Evolutionary conservation across 2,329 filamentous ascomycete species (phyloP).

Genomic region (Monosporascus sp.): DNA sequence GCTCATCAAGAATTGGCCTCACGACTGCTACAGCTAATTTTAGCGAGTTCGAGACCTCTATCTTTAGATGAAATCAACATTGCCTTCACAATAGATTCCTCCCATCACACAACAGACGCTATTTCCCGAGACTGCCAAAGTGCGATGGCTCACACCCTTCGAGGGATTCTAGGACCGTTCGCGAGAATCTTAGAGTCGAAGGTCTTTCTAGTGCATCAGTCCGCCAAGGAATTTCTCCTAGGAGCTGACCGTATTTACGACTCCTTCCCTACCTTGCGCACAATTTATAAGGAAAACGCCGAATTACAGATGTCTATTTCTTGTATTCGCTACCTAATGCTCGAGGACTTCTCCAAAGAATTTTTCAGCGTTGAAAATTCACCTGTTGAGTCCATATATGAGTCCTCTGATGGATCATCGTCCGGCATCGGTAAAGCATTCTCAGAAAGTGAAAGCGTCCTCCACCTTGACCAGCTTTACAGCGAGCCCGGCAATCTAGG

Average conservation of each 20-base stretch:
- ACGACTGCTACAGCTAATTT: constrained; percentile 25
- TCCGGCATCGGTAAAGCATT: background rate
- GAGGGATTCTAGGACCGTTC: constrained; percentile 26
- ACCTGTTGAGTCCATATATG: background rate
- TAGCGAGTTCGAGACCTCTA: constrained; percentile 28
- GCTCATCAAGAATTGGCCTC: constrained; percentile 19
- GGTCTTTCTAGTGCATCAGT: constrained; percentile 31
- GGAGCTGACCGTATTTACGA: background rate
- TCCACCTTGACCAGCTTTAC: constrained; percentile 18
- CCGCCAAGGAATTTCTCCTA: constrained; percentile 30
- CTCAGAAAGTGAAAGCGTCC: constrained; percentile 1
- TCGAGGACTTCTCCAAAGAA: constrained; percentile 28
- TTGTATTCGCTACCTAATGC: constrained; percentile 23
- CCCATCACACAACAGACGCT: constrained; percentile 17
- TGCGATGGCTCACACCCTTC: constrained; percentile 24
- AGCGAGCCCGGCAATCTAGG: constrained; percentile 17
- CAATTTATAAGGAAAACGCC: constrained; percentile 6
- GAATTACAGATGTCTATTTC: constrained; percentile 11
- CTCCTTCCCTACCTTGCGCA: constrained; percentile 2
- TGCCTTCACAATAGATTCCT: constrained; percentile 21
- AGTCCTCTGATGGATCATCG: background rate
- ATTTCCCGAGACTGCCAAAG: constrained; percentile 20
- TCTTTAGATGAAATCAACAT: constrained; percentile 28
- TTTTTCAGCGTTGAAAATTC: constrained; percentile 12
- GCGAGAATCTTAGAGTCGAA: constrained; percentile 24